Base-by-base conservation (phyloP, 2,329 filamentous ascomycete species). In the Fusarium sp. region DNA sequence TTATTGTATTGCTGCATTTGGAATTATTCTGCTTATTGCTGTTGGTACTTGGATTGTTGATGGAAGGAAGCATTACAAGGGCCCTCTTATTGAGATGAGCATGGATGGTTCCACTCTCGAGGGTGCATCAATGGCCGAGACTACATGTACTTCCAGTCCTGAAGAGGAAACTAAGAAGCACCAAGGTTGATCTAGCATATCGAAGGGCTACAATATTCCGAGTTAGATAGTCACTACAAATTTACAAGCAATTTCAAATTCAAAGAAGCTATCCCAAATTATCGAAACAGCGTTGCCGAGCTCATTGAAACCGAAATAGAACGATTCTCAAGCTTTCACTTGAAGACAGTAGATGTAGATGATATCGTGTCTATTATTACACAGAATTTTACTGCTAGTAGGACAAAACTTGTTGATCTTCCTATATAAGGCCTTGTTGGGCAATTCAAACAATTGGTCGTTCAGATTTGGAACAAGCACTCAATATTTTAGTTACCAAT, bases 1-100 rank as follows among this genome's bases (percentile, higher is more conserved):
- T 72, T 85, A 85, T 70, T 82, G 79, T 43, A 74, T 85, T 23
- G 83, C 81, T 13, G 82, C 83, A 0, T 84, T 84, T 67, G 82
- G 80, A 2, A 72, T 85, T 32, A 83, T 85, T 15, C 67, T 85
- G 1, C 48, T 83, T 17, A 83, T 85, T 19, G 75, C 82, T 1
- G 75, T 73, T 2, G 47, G 75, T 1, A 82, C 81, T 6, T 85
- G 83, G 83, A 67, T 84, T 9, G 57, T 84, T n/a, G 83, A 84
- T 53, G 82, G 83, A 7, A 76, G 81, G n/a, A 83, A 82, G 67
- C 76, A 84, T 65, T 85, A 83, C 70, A 74, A 75, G 23, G 82
- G 82, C 0, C 76, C 76, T 27, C 66, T 56, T 9, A 47, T 77
- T 15, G 63, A 76, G 30, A 59, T 74, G 3, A 63, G 44, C 3